These are phyloP conservation scores for Triangularia setosa DNA, from an alignment of 2,329 filamentous ascomycete genomes.

Conservation along the genomic window DNA sequence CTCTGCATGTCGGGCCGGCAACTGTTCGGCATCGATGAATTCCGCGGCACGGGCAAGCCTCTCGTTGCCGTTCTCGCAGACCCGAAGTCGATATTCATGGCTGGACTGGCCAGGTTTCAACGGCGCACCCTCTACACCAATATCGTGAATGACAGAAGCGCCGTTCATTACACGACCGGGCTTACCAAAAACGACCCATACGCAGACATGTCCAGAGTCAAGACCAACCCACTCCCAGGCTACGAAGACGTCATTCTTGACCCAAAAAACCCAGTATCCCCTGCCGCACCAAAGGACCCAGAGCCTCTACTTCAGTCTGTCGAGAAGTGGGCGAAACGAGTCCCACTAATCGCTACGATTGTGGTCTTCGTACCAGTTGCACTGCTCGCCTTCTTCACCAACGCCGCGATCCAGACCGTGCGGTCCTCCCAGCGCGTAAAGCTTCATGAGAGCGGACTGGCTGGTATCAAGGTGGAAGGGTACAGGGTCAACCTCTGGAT, in stretches of 20 bases:
- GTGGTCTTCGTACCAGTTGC: conserved; percentile 71
- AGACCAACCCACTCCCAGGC: conserved; percentile 68
- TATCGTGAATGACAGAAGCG: conserved; percentile 78
- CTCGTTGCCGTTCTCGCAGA: conserved; percentile 80
- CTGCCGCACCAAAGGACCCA: conserved; percentile 2
- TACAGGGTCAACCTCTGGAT: conserved; percentile 71
- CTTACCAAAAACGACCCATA: conserved; percentile 79
- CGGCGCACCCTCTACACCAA: conserved; percentile 79
- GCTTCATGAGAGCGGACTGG: conserved; percentile 68
- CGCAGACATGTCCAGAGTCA: conserved; percentile 60
- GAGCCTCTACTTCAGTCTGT: conserved; percentile 18
- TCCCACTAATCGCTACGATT: conserved; percentile 64
- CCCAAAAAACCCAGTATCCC: conserved; percentile 51
- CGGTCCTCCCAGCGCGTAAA: conserved; percentile 71
- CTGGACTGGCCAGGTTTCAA: conserved; percentile 70
- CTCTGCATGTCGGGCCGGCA: conserved; percentile 82
- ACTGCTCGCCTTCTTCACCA: conserved; percentile 66
- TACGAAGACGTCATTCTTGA: conserved; percentile 76
- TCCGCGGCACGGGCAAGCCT: conserved; percentile 76
- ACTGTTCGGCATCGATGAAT: conserved; percentile 81
- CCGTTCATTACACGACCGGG: conserved; percentile 76
- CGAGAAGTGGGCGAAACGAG: conserved; percentile 41
- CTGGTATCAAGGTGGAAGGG: conserved; percentile 61
- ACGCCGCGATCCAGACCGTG: conserved; percentile 71
- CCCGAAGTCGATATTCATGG: conserved; percentile 79